Evolutionary conservation across 345 rosid species (phyloP).

Genomic region (Mercurialis annua): DNA sequence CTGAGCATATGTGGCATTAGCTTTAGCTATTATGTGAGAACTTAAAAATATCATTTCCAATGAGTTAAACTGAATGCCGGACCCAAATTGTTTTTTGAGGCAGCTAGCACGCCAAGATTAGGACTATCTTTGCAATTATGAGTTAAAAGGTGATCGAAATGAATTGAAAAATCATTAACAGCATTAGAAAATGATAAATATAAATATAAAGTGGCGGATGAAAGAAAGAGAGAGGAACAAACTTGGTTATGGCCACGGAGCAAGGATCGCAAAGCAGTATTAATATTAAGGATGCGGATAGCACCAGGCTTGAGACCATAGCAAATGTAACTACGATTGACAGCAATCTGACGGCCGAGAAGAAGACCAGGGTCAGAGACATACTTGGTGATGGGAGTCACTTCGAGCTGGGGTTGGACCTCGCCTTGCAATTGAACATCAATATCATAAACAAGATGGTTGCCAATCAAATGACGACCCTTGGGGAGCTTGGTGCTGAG

Average conservation of each 20-base stretch:
- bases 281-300: conserved; percentile 75
- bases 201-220: background rate
- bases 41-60: too few relatives aligned
- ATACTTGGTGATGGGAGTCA: conserved; percentile 86
- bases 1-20: too few relatives aligned
- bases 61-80: too few relatives aligned
- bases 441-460: conserved; percentile 55
- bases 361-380: conserved; percentile 78
- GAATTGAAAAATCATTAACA: background rate
- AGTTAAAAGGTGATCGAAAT: background rate
- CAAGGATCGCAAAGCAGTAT: conserved; percentile 76
- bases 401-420: conserved; percentile 82
- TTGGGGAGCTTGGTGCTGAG: conserved; percentile 52
- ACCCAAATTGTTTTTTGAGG: too few relatives aligned
- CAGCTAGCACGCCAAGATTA: too few relatives aligned
- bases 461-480: conserved; percentile 63
- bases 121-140: too few relatives aligned
- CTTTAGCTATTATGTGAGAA: too few relatives aligned
- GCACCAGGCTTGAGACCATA: conserved; percentile 84
- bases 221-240: background rate
- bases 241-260: conserved; percentile 87
- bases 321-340: conserved; percentile 68
- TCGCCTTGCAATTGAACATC: conserved; percentile 60
- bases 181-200: background rate
- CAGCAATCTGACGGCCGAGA: conserved; percentile 84